Base-by-base conservation (phyloP, 2,329 filamentous ascomycete species). In the Tothia fuscella region DNA sequence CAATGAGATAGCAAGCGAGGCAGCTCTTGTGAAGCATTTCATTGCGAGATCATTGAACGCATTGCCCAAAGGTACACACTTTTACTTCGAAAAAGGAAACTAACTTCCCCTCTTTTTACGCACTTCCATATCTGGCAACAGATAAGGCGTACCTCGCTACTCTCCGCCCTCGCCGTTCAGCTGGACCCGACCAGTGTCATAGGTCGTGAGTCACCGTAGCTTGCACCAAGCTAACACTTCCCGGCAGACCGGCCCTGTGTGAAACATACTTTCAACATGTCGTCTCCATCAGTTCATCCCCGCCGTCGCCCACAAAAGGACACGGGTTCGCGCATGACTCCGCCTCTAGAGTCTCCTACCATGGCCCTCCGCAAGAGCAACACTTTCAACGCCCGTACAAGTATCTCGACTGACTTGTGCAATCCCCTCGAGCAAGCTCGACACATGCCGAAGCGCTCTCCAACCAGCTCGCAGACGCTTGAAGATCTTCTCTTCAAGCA, bases 401-500 rank as follows among this genome's bases (percentile, higher is more conserved):
- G 51, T 36, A 44, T 57, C 41, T 53, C 52, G 14, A 56, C 53
- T 40, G 62, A 63, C 47, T 52, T 64, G 43, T 59, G 55, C 50
- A 60, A 61, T 49, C 49, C 50, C 20, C 41, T 61, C 44, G 56
- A 53, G 36, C 61, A 61, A 50, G 49, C 53, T 31, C 58, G 53
- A 43, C 62, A 58, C 50, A 63, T 66, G 60, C 61, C 64, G 33
- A 56, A 57, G 42, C 66, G 67, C 37, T 68, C 66, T n/a, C 58
- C 63, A 4, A 70, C 67, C 45, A 66, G 60, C 49, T 61, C 65
- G 17, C 62, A 69, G 53, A 58, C 60, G 42, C 60, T 70, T 16
- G 65, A 69, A 51, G 63, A 67, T 42, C 58, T 70, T 31, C 55
- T 70, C 43, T 56, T 65, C 43, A 63, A 66, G 41, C 35, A 44